A percentile compares a stretch with the other conserved stretches of the same genome.
These are phyloP conservation scores for Crithidia acanthocephali DNA, from an alignment of 208 protist genomes.

Conservation along the genomic window DNA sequence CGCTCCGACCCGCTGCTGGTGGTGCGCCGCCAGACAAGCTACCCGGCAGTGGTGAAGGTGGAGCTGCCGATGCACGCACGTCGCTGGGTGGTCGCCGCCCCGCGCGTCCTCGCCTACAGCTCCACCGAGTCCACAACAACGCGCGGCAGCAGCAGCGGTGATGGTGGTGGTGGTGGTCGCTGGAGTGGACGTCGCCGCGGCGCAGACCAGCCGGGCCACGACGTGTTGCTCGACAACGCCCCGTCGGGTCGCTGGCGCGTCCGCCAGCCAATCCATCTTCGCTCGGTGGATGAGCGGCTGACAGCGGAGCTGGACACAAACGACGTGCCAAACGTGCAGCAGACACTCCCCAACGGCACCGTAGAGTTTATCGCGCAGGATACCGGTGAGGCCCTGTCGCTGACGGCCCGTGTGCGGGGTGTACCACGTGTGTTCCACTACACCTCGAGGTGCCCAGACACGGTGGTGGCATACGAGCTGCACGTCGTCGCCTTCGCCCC, in stretches of 20 bases:
- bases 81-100: constrained; percentile 50
- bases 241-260: constrained; percentile 54
- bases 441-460: constrained; percentile 69
- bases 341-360: constrained; percentile 56
- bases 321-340: constrained; percentile 70
- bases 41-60: constrained; percentile 45
- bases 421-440: constrained; percentile 28
- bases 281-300: constrained; percentile 60
- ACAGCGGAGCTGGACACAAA: constrained; percentile 59
- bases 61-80: constrained; percentile 79
- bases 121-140: neutral
- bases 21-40: constrained; percentile 61
- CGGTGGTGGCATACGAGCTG: constrained; percentile 57
- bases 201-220: neutral
- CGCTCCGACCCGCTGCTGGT: constrained; percentile 57
- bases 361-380: constrained; percentile 79
- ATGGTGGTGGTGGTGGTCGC: too few relatives aligned
- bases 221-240: constrained; percentile 15
- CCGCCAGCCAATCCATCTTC: constrained; percentile 42
- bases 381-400: constrained; percentile 49
- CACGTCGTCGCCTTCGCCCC: constrained; percentile 60
- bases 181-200: too few relatives aligned
- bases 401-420: constrained; percentile 1
- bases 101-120: constrained; percentile 10
- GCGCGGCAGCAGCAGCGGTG: neutral